Conservation (phyloP, 2,329 filamentous ascomycete genomes). For the Gremmenia infestans region DNA sequence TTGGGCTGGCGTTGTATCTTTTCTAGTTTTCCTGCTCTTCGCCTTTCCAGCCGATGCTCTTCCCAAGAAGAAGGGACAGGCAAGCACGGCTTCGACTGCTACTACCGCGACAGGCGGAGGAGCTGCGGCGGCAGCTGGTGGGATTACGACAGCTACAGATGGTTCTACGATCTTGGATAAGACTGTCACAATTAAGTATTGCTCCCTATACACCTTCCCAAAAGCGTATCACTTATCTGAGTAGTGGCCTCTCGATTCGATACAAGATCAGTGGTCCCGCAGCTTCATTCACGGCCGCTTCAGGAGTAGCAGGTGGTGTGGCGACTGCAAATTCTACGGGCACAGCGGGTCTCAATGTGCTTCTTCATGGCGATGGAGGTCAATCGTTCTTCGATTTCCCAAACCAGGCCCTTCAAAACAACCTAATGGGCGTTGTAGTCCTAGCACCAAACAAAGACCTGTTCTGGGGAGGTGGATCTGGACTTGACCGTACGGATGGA, state of each 20-base stretch:
- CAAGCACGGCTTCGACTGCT: not conserved
- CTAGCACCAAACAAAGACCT: conserved; percentile 49
- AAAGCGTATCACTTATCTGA: conserved; percentile 10
- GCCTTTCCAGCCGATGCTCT: conserved; percentile 17
- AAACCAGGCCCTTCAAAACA: conserved; percentile 70
- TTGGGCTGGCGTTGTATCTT: conserved; percentile 18
- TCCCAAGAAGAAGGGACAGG: conserved; percentile 16
- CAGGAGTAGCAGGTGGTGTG: conserved; percentile 43
- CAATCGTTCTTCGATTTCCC: conserved; percentile 70
- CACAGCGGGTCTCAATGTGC: conserved; percentile 48
- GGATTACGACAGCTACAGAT: conserved; percentile 39
- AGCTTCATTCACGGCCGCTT: conserved; percentile 45
- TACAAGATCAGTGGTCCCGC: conserved; percentile 53
- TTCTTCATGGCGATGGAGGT: conserved; percentile 56
- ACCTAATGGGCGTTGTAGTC: conserved; percentile 74
- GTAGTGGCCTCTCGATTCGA: conserved; percentile 47
- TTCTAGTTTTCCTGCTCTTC: conserved; percentile 16
- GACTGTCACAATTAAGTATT: conserved; percentile 49
- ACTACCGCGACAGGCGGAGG: not conserved
- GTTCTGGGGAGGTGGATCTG: conserved; percentile 53
- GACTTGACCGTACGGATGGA: conserved; percentile 49
- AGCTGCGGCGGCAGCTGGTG: conserved; percentile 8
- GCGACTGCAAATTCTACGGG: conserved; percentile 30
- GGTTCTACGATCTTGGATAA: conserved; percentile 52
- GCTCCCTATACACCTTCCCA: not conserved